phyloP scores from a whole-genome alignment of 2,329 filamentous ascomycete genomes.

The Hypomyces rosellus region DNA sequence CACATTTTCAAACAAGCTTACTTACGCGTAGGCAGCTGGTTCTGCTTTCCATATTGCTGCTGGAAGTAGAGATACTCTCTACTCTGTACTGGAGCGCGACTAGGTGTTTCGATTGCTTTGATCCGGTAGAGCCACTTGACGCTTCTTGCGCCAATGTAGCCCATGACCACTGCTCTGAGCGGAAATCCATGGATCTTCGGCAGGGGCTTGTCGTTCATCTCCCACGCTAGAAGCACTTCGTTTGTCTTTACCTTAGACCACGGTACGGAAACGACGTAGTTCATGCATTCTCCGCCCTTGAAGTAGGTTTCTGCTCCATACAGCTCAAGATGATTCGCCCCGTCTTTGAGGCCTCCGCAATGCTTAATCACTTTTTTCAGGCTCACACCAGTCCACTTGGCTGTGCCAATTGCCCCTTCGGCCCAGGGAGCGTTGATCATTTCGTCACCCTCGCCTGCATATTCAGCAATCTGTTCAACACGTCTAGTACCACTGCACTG shows the following conservation, averaged over 20 bases:
- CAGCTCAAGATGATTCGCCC: slow-evolving; percentile 59
- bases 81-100: slow-evolving; percentile 54
- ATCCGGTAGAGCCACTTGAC: slow-evolving; percentile 59
- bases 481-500: slow-evolving; percentile 65
- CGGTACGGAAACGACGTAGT: slow-evolving; percentile 62
- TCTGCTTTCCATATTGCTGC: slow-evolving; percentile 63
- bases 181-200: slow-evolving; percentile 62
- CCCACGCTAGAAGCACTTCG: slow-evolving; percentile 63
- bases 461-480: slow-evolving; percentile 60
- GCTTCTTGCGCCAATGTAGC: slow-evolving; percentile 61
- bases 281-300: slow-evolving; percentile 58
- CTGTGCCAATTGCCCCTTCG: slow-evolving; percentile 63
- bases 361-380: slow-evolving; percentile 65
- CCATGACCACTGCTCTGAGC: slow-evolving; percentile 54
- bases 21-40: slow-evolving; percentile 22
- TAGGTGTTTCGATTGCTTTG: slow-evolving; percentile 52
- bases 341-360: slow-evolving; percentile 53
- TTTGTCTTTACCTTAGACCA: slow-evolving; percentile 61
- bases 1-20: slow-evolving; percentile 22
- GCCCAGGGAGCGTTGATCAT: slow-evolving; percentile 51
- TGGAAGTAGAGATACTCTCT: slow-evolving; percentile 64
- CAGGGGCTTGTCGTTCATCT: slow-evolving; percentile 62
- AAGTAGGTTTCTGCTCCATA: slow-evolving; percentile 69
- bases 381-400: slow-evolving; percentile 55
- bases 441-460: slow-evolving; percentile 62